Conservation (phyloP, 1,284 basidiomycete species). For the Cutaneotrichosporon spelunceum region DNA sequence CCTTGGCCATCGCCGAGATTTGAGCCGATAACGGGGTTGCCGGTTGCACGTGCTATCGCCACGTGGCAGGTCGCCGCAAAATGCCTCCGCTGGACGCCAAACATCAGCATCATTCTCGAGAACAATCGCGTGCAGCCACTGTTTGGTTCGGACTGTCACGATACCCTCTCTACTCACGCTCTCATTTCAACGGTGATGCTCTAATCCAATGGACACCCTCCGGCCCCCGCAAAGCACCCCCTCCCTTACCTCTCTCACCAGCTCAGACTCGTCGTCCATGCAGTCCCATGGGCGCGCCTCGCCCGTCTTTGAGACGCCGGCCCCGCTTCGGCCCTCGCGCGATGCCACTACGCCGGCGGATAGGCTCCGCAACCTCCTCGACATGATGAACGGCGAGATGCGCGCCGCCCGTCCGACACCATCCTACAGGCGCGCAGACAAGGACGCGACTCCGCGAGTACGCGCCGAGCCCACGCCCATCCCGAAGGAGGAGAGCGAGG, state of each 20-base stretch:
- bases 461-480: background rate
- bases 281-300: constrained; percentile 5
- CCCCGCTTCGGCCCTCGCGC: constrained; percentile 10
- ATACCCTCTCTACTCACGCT: background rate
- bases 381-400: constrained; percentile 20
- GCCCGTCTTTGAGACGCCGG: constrained; percentile 21
- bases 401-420: constrained; percentile 2
- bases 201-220: constrained; percentile 5
- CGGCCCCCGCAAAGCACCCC: constrained; percentile 2
- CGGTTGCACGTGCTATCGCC: background rate
- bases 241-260: constrained; percentile 16
- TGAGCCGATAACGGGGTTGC: too few species aligned
- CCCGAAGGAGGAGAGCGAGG: background rate
- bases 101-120: background rate
- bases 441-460: background rate
- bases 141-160: constrained; percentile 7
- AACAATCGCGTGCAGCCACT: background rate
- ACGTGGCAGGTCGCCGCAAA: too few species aligned
- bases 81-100: background rate
- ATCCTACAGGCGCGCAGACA: background rate
- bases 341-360: constrained; percentile 19
- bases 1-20: background rate
- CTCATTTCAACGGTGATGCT: constrained; percentile 2
- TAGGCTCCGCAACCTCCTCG: constrained; percentile 21
- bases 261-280: constrained; percentile 17